Evolutionary conservation across 2,329 filamentous ascomycete species (phyloP), one percentile per base, ranked within the genome.

Genomic region (Fusarium sarcochroum): DNA sequence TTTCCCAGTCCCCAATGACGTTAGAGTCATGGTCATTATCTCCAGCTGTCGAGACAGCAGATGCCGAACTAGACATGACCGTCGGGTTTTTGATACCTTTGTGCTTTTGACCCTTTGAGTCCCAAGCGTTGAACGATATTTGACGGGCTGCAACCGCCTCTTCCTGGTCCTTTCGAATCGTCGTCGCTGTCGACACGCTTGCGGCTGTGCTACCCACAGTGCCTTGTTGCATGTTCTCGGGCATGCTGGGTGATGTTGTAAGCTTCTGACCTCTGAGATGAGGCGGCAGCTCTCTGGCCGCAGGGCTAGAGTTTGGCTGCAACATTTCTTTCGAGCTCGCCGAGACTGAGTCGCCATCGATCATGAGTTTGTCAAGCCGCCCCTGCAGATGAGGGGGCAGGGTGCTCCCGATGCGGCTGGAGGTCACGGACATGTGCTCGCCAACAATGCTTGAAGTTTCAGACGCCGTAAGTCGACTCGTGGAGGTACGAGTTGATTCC

Each of bases 81-180:
- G 77, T 77, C 3, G 68, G 63, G 1, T 67, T 54, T 55, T 78
- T 79, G 38, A 60, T 25, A 1, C 23, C 55, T 4, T 48, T 46
- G 27, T 78, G 60, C 7, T 55, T 68, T 1, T 57, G 61, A 1
- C 79, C 79, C 6, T 38, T 54, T 1, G 70, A 18, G 11, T 77
- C 77, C 77, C 78, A 80, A 3, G 76, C 77, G 27, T 78, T 79
- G 67, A 65, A 79, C 0, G 42, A 30, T 1, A 73, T 57, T 14
- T 61, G 46, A 0, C 50, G 64, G 1, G 53, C 40, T 7, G 44
- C 49, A 11, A 37, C 51, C 7, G 8, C 34, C 10, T 62, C 56
- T 11, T 61, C 54, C 25, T 59, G 52, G 3, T 54, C 57, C 25
- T 70, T 66, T 2, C 73, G 72, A 11, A 75, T 15, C 1, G 76